Percentiles rank a stretch among this genome's conserved stretches.
These are phyloP conservation scores for Lepidium sativum DNA, from an alignment of 345 rosid species.

Conservation along the genomic window DNA sequence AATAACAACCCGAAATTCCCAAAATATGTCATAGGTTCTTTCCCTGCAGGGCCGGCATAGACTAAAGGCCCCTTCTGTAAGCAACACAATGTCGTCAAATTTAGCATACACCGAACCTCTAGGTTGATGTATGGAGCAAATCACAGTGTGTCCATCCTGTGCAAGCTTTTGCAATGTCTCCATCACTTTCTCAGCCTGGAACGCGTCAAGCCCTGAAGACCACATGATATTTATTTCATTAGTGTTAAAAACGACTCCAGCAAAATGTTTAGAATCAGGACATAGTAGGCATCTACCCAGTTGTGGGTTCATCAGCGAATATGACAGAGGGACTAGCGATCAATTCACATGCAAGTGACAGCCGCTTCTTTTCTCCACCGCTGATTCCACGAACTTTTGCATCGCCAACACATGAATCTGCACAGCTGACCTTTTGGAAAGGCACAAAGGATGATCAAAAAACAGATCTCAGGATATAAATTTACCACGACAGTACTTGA, in stretches of 20 bases:
- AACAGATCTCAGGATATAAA: neutral
- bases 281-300: conserved; percentile 44
- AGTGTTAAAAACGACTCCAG: neutral
- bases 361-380: conserved; percentile 95
- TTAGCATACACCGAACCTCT: conserved; percentile 83
- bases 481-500: neutral
- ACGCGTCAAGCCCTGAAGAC: conserved; percentile 87
- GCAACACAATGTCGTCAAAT: conserved; percentile 87
- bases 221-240: neutral
- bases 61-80: conserved; percentile 71
- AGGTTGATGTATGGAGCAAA: conserved; percentile 98
- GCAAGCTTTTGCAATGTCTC: conserved; percentile 87
- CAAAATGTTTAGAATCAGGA: neutral
- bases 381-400: conserved; percentile 96
- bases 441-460: conserved; percentile 17
- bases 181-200: conserved; percentile 96
- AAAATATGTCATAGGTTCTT: conserved; percentile 69
- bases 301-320: conserved; percentile 97
- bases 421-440: conserved; percentile 73
- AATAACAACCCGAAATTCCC: conserved; percentile 73
- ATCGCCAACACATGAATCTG: conserved; percentile 87
- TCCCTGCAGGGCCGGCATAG: conserved; percentile 82
- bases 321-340: conserved; percentile 97
- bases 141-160: conserved; percentile 91
- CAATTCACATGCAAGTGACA: conserved; percentile 86